Evolutionary conservation across 164 flowering plant species (phyloP).

Genomic region (Chimonanthus salicifolius): DNA sequence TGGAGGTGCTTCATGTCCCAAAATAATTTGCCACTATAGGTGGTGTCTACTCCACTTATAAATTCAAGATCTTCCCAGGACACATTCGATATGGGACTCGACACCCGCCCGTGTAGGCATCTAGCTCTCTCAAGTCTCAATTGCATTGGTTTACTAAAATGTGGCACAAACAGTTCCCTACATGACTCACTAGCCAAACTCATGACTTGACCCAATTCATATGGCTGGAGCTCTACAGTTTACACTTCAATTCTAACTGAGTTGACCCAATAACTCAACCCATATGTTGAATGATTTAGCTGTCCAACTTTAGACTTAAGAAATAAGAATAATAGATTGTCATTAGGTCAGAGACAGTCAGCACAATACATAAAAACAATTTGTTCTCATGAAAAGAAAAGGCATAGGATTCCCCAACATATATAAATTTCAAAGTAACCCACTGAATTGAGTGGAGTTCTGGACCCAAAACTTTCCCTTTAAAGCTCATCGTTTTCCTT

Average conservation of each 20-base stretch:
- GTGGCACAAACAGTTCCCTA: not conserved
- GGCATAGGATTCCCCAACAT: not conserved
- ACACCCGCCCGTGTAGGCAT: no score
- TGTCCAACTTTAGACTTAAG: no score
- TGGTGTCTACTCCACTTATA: no score
- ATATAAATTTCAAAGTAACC: not conserved
- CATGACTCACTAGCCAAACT: not conserved
- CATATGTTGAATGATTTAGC: not conserved
- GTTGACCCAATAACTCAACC: not conserved
- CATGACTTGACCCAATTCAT: not conserved
- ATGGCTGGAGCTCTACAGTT: not conserved
- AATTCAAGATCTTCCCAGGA: no score
- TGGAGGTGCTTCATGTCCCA: no score
- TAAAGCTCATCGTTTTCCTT: not conserved
- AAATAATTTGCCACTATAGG: no score
- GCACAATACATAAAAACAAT: not conserved
- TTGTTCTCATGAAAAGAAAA: not conserved
- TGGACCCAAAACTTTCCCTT: not conserved
- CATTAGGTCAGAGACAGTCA: not conserved
- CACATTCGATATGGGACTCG: no score
- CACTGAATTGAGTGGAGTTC: not conserved
- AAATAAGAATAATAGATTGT: no score
- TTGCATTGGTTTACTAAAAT: no score
- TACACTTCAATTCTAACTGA: not conserved
- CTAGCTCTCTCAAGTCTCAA: no score